phyloP scores from a whole-genome alignment of 495 filamentous ascomycete species.

The Aspergillus saccharolyticus region DNA sequence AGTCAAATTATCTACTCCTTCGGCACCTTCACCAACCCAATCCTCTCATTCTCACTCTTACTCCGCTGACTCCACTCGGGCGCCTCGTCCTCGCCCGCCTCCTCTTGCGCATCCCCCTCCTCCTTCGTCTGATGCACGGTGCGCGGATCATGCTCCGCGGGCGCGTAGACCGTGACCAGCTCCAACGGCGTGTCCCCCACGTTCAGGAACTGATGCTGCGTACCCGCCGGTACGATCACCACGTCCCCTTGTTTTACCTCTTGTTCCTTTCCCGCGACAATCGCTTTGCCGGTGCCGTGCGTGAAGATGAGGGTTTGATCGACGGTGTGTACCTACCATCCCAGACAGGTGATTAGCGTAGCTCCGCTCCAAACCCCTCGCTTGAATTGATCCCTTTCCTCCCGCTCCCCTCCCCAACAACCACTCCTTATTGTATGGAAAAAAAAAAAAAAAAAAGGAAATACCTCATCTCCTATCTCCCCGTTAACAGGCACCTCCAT shows the following conservation, averaged over 20 bases:
- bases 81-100: constrained; percentile 55
- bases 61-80: constrained; percentile 52
- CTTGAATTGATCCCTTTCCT: too few species aligned
- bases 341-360: not conserved
- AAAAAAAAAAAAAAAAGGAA: too few species aligned
- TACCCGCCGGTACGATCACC: constrained; percentile 60
- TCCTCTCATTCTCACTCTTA: constrained; percentile 54
- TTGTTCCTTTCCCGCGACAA: constrained; percentile 55
- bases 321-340: constrained; percentile 44
- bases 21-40: constrained; percentile 44
- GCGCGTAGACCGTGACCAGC: constrained; percentile 58
- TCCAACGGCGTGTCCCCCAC: constrained; percentile 48
- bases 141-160: constrained; percentile 53
- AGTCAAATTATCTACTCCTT: not conserved
- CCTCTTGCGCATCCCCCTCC: constrained; percentile 56
- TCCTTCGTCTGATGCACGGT: constrained; percentile 59
- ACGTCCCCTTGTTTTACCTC: constrained; percentile 54
- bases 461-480: constrained; percentile 61
- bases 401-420: too few species aligned
- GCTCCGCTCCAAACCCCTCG: too few species aligned
- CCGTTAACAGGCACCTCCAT: constrained; percentile 61
- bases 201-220: constrained; percentile 65
- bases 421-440: not conserved
- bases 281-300: constrained; percentile 50
- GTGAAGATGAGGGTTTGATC: constrained; percentile 64